Evolutionary conservation across 345 rosid species (phyloP).

Genomic region (Camelina laxa): DNA sequence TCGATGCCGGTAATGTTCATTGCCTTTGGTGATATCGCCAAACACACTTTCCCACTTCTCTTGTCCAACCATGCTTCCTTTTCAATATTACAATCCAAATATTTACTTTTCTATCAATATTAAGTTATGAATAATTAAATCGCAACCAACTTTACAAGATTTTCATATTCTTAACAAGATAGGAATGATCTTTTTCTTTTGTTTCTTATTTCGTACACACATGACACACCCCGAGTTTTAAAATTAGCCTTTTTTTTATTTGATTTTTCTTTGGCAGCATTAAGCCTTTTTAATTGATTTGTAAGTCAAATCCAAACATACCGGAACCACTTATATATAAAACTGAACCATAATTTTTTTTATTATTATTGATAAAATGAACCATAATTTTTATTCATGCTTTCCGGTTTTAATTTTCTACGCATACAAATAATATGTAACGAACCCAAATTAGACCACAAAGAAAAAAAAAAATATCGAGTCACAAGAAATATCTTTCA

Average conservation of each 20-base stretch:
- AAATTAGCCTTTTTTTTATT: not conserved
- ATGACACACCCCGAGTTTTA: conserved; percentile 20
- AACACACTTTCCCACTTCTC: conserved; percentile 66
- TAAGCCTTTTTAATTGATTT: not conserved
- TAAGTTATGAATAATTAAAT: conserved; percentile 6
- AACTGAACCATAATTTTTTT: not conserved
- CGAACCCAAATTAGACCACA: not conserved
- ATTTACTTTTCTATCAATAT: conserved; percentile 19
- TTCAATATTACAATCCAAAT: conserved; percentile 31
- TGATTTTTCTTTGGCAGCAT: not conserved
- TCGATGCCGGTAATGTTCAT: conserved; percentile 85
- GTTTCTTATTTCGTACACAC: conserved; percentile 35
- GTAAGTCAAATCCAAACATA: conserved; percentile 19
- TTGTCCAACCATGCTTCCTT: conserved; percentile 87
- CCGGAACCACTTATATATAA: conserved; percentile 12
- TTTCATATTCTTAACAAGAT: not conserved
- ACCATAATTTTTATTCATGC: conserved; percentile 6
- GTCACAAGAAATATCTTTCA: not conserved
- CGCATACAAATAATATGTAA: not conserved
- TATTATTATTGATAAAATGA: no score
- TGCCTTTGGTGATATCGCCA: conserved; percentile 75
- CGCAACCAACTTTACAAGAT: not conserved
- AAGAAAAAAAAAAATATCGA: not conserved
- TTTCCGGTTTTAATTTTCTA: not conserved
- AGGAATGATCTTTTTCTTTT: not conserved